These are phyloP conservation scores for Effrenium voratum DNA, from an alignment of 73 alveolate genomes.

Conservation along the genomic window DNA sequence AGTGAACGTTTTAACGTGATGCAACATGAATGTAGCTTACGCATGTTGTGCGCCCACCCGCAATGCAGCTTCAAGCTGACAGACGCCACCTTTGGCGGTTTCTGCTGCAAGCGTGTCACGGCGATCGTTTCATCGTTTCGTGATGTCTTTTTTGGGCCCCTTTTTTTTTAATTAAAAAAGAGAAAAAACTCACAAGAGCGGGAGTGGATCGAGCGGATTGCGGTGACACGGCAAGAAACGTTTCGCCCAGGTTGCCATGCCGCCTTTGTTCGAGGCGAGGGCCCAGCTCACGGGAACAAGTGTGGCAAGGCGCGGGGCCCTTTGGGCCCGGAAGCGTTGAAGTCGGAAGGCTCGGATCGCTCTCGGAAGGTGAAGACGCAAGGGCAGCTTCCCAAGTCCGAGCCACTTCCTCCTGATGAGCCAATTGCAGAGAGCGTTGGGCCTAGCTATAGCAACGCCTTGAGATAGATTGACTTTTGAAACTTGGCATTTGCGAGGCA, in stretches of 20 bases:
- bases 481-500: neutral
- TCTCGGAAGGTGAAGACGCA: neutral
- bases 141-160: neutral
- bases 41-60: slow-evolving; percentile 19
- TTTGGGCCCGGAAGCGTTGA: neutral
- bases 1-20: too few relatives aligned
- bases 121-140: neutral
- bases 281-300: slow-evolving; percentile 11
- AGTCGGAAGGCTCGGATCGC: neutral
- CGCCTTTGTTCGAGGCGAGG: slow-evolving; percentile 9
- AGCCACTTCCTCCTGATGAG: neutral
- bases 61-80: neutral
- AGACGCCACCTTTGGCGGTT: neutral
- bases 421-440: slow-evolving; percentile 1
- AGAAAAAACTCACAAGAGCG: too few relatives aligned
- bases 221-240: neutral
- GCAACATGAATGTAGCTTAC: too few relatives aligned
- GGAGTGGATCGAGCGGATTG: neutral
- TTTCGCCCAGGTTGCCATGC: slow-evolving; percentile 4
- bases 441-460: neutral
- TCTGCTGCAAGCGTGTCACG: slow-evolving; percentile 37
- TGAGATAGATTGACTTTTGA: neutral
- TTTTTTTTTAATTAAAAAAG: too few relatives aligned
- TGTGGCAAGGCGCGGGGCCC: too few relatives aligned
- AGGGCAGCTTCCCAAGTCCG: neutral